A percentile compares a stretch with the other conserved stretches of the same genome.
phyloP scores from a whole-genome alignment of 2,329 filamentous ascomycete species.

The Epichloe baconii region DNA sequence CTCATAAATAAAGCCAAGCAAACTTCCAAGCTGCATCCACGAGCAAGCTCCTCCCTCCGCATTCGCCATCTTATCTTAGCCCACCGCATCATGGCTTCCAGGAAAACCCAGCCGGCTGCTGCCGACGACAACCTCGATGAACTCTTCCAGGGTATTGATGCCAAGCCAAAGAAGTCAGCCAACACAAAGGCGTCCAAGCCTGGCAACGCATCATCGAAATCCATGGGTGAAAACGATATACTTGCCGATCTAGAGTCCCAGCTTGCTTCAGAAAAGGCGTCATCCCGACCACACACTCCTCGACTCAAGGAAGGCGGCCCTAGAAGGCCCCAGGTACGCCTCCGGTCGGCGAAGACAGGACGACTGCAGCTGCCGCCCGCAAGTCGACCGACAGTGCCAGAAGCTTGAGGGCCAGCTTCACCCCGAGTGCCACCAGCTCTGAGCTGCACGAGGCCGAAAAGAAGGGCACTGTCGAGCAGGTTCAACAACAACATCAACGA shows the following conservation, averaged over 20 bases:
- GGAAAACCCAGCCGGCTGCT: conserved; percentile 41
- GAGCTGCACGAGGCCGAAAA: conserved; percentile 46
- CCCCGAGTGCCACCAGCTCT: conserved; percentile 52
- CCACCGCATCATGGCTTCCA: conserved; percentile 39
- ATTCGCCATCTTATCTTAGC: neutral
- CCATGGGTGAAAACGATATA: conserved; percentile 53
- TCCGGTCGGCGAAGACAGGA: conserved; percentile 51
- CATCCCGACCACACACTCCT: conserved; percentile 72
- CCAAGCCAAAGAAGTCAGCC: conserved; percentile 33
- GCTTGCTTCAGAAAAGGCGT: conserved; percentile 57
- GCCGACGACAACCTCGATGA: conserved; percentile 52
- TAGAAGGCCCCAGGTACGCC: conserved; percentile 35
- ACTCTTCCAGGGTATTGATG: conserved; percentile 50
- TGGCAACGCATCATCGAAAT: conserved; percentile 35
- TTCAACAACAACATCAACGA: conserved; percentile 13
- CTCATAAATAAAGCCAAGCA: no score
- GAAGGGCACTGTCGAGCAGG: conserved; percentile 33
- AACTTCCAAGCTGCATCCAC: neutral
- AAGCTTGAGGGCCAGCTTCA: conserved; percentile 59
- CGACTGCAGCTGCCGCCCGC: conserved; percentile 28
- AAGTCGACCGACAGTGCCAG: conserved; percentile 69
- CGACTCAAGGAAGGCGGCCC: conserved; percentile 44
- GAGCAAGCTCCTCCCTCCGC: neutral
- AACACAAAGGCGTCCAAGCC: conserved; percentile 30
- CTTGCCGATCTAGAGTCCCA: conserved; percentile 70